Evolutionary conservation across 805 yeast genomes (phyloP).

Genomic region (Sugiyamaella smithiae): DNA sequence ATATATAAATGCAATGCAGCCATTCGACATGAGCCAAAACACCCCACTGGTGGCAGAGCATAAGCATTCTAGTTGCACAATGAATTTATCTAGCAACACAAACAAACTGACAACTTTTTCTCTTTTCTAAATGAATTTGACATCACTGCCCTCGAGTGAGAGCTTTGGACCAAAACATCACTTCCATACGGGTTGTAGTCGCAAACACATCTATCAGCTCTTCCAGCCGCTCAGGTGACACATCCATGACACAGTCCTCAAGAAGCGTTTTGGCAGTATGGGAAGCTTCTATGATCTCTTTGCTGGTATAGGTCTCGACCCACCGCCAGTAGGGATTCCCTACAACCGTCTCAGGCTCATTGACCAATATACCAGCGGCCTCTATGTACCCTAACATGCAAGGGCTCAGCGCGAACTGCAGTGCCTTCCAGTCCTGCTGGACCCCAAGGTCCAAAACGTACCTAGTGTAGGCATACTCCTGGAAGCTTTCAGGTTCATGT

Average conservation of each 20-base stretch:
- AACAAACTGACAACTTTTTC: no score
- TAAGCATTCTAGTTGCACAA: no score
- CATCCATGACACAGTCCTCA: slow-evolving; percentile 42
- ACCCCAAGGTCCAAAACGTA: slow-evolving; percentile 55
- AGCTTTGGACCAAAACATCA: slow-evolving; percentile 58
- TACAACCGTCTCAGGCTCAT: slow-evolving; percentile 26
- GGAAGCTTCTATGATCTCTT: slow-evolving; percentile 55
- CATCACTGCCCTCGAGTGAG: slow-evolving; percentile 10
- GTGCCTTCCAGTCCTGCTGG: slow-evolving; percentile 57
- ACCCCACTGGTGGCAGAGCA: no score
- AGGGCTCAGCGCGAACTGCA: slow-evolving; percentile 68
- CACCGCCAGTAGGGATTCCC: slow-evolving; percentile 43
- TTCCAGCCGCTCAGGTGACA: slow-evolving; percentile 46
- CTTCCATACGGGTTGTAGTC: slow-evolving; percentile 58
- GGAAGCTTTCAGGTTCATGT: slow-evolving; percentile 49
- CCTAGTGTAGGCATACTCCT: slow-evolving; percentile 59
- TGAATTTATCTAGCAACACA: no score
- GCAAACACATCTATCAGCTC: slow-evolving; percentile 57
- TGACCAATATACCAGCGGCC: slow-evolving; percentile 39
- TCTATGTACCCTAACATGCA: slow-evolving; percentile 75
- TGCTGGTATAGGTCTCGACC: slow-evolving; percentile 60
- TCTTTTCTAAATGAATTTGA: no score
- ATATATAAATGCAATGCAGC: no score
- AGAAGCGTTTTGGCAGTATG: slow-evolving; percentile 48
- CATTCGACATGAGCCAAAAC: no score